Evolutionary conservation across 768 basidiomycete genomes (phyloP), one percentile per base, ranked within the genome.

Genomic region (Mycena amicta): DNA sequence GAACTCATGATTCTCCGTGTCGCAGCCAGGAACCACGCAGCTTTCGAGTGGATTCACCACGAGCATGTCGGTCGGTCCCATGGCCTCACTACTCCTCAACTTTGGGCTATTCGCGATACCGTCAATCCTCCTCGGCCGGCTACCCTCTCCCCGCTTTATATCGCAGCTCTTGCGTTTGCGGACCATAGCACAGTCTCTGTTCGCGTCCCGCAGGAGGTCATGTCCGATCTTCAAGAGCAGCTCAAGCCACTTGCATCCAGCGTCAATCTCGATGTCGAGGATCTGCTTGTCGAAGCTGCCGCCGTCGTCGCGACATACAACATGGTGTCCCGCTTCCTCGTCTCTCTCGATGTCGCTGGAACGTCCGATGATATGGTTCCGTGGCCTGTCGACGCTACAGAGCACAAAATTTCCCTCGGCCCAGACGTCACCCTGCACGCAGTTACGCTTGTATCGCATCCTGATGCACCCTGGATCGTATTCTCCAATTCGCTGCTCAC

Each of bases 251-350:
- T 60, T 39, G 63, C 51, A 66, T 73, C 52, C 61, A 69, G 62
- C 66, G 72, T 62, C 62, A 51, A 61, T 13, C 57, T 63, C 29
- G 49, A 63, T 23, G 68, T 71, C 0, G 74, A 83, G 45, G 80
- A 79, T 66, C 61, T 83, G 6, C 74, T 86, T 37, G 80, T 84
- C 33, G 87, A 89, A 65, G 81, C 79, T 20, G 75, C 79, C 0
- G 76, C 82, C 52, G 74, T 82, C 2, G 80, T 81, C 0, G 82
- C 82, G 4, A 71, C 76, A 0, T 89, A 89, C 70, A 88, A 88
- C 71, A 84, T 88, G 83, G 86, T 89, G 5, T 87, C 85, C 20
- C 77, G 87, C n/a, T 82, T 88, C 62, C 73, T 89, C 28, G 72
- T 86, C 13, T 77, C 85, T 0, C 75, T 83, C 13, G 86, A 89